A percentile compares a stretch with the other conserved stretches of the same genome.
phyloP scores from a whole-genome alignment of 192 early-diverging fungal genomes.

The Backusella morwellensis region DNA sequence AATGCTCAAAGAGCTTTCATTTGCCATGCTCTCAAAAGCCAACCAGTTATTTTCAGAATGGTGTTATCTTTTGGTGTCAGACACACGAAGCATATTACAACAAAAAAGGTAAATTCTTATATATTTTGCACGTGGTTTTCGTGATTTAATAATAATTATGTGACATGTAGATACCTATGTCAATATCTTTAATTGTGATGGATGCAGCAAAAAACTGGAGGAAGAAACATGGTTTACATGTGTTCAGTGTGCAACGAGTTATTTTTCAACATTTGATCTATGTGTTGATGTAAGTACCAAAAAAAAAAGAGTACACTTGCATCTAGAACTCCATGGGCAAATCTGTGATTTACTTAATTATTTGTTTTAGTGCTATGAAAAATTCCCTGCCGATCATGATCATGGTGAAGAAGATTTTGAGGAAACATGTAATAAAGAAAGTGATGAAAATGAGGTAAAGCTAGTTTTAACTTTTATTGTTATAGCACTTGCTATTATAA shows the following conservation, averaged over 20 bases:
- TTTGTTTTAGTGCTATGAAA: conserved; percentile 46
- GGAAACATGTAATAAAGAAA: conserved; percentile 47
- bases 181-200: conserved; percentile 71
- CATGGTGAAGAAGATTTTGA: conserved; percentile 54
- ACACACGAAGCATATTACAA: conserved; percentile 60
- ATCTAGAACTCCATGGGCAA: neutral
- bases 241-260: conserved; percentile 54
- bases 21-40: conserved; percentile 75
- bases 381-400: conserved; percentile 44
- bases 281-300: conserved; percentile 51
- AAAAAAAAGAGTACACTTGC: neutral
- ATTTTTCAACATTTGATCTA: conserved; percentile 73
- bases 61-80: conserved; percentile 88
- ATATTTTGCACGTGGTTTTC: neutral
- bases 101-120: conserved; percentile 45
- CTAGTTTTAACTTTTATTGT: neutral
- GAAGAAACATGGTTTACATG: conserved; percentile 66
- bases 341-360: neutral
- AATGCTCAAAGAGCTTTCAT: conserved; percentile 83
- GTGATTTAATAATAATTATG: neutral
- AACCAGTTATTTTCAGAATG: conserved; percentile 68
- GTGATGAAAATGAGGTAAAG: neutral
- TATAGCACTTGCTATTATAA: conserved; percentile 41
- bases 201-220: conserved; percentile 54
- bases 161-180: conserved; percentile 52